Percentiles rank a stretch among this genome's conserved stretches.
Evolutionary conservation across 2,329 filamentous ascomycete species (phyloP).

Genomic region (Alternaria postmessia): DNA sequence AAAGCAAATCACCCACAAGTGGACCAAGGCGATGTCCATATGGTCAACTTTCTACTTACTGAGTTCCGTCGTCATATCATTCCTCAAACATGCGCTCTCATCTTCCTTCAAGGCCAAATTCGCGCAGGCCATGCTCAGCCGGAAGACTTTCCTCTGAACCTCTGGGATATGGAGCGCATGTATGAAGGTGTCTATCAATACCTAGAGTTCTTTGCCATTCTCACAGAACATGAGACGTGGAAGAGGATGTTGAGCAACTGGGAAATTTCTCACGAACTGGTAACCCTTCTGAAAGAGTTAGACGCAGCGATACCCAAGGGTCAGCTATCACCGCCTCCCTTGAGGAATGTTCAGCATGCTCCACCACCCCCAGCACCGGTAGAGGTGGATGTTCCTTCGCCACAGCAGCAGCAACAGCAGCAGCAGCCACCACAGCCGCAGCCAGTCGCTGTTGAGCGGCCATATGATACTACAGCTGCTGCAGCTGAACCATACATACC

Average conservation of each 20-base stretch:
- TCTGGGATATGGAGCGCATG: constrained; percentile 97
- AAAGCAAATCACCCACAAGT: constrained; percentile 58
- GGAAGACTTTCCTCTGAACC: constrained; percentile 89
- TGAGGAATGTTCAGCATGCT: constrained; percentile 42
- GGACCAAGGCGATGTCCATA: constrained; percentile 67
- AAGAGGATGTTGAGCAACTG: constrained; percentile 87
- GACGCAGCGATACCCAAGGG: constrained; percentile 84
- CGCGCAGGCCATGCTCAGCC: constrained; percentile 77
- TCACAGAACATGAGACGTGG: constrained; percentile 85
- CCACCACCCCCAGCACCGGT: constrained; percentile 41
- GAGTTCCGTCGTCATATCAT: constrained; percentile 93
- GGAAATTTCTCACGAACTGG: constrained; percentile 88
- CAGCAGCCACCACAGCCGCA: constrained; percentile 42
- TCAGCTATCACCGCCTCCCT: constrained; percentile 66
- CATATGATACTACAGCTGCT: constrained; percentile 64
- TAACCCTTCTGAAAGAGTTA: constrained; percentile 84
- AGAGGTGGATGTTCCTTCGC: constrained; percentile 23
- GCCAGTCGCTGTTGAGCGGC: constrained; percentile 67
- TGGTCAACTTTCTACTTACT: constrained; percentile 88
- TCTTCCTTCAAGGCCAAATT: constrained; percentile 91
- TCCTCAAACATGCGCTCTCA: constrained; percentile 91
- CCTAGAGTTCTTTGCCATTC: constrained; percentile 88
- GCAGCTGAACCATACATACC: constrained; percentile 56
- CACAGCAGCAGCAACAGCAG: constrained; percentile 12
- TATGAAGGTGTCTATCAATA: constrained; percentile 96